Evolutionary conservation across 345 rosid species (phyloP).

Genomic region (Eucalyptus sideroxylon): DNA sequence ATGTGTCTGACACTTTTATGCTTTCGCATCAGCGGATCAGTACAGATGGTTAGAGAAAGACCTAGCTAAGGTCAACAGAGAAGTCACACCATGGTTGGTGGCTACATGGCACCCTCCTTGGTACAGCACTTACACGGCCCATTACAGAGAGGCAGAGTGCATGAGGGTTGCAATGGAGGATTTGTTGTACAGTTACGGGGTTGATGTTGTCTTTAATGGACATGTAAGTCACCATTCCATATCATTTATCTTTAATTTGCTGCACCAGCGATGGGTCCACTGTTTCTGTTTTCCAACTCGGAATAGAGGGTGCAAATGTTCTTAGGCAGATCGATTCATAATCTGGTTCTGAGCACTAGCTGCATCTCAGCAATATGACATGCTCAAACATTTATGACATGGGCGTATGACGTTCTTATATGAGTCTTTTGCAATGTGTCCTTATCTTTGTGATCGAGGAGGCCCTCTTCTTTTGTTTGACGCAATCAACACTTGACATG

Average conservation of each 20-base stretch:
- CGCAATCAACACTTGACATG: background rate
- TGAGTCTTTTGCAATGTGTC: background rate
- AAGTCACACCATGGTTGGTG: conserved; percentile 79
- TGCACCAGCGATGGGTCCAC: background rate
- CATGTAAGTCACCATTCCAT: conserved; percentile 29
- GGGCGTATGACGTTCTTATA: background rate
- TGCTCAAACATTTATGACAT: background rate
- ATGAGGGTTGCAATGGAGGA: conserved; percentile 82
- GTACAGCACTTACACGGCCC: conserved; percentile 73
- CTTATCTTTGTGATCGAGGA: background rate
- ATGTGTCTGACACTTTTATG: background rate
- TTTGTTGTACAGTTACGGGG: conserved; percentile 37
- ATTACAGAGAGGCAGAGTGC: conserved; percentile 86
- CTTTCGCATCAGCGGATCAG: conserved; percentile 47
- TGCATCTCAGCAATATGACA: background rate
- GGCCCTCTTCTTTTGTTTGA: background rate
- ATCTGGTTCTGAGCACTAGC: background rate
- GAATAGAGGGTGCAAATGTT: background rate
- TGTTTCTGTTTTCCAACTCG: background rate
- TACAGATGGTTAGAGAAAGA: conserved; percentile 73
- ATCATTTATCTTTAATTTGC: background rate
- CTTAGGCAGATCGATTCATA: background rate
- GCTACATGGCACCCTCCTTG: conserved; percentile 88
- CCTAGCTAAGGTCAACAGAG: conserved; percentile 40
- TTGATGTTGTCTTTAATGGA: conserved; percentile 76